Evolutionary conservation across 495 filamentous ascomycete species (phyloP), one percentile per base, ranked within the genome.

Genomic region (Podospora sp.): DNA sequence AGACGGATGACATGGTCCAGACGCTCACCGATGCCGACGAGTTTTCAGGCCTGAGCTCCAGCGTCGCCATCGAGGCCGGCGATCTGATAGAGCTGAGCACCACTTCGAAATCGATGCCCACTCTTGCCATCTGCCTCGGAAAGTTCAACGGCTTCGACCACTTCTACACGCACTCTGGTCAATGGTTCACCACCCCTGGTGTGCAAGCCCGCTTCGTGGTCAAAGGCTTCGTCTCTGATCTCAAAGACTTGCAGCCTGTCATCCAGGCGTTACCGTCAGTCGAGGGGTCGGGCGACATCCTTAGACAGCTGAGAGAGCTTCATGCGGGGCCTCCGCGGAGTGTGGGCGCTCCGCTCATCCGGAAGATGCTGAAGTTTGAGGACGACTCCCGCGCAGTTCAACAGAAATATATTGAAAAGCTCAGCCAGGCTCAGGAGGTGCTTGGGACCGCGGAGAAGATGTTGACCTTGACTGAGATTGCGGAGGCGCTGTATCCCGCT

Each of bases 51-150:
- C 40, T 46, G 40, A 46, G 40, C 14, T 11, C 40, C 40, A 46
- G 16, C 40, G 14, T 11, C 40, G 16, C 40, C 2, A 46, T 95
- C 16, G 78, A 86, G 29, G 83, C 87, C 8, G 93, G 93, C 14
- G 93, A 96, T 73, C 75, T 96, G 64, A 86, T 94, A 2, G 91
- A 90, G 66, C 68, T 93, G 8, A 68, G 68, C 86, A 89, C 80
- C 24, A 20, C 14, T 6, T 49, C 66, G 16, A 80, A 78, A 25
- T 70, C 83, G 6, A 75, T 85, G 58, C 80, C 79, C 5, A 29
- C 79, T 29, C 78, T 91, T n/a, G 90, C 87, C 27, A 83, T 96
- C 27, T 93, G 89, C 72, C 80, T 94, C 14, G 87, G 86, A 22
- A 84, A 85, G 16, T 72, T 91, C 60, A 84, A 87, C 53, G 81